Conservation (phyloP, 306 rosid genomes). For the Carpinus fangiana region DNA sequence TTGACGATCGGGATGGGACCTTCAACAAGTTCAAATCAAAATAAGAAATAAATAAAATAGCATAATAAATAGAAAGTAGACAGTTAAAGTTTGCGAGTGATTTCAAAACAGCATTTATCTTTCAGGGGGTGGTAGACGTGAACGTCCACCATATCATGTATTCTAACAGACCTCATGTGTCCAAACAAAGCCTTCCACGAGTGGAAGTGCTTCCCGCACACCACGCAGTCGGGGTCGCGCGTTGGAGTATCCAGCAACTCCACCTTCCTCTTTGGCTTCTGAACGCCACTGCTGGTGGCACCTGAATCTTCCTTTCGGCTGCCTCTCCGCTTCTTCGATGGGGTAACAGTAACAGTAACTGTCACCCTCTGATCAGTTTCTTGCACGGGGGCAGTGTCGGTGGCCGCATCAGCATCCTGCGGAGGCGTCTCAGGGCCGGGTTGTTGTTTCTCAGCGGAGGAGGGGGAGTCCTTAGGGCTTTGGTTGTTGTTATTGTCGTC, state of each 20-base stretch:
- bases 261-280: constrained; percentile 16
- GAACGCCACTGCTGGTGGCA: background rate
- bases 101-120: too few species aligned
- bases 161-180: constrained; percentile 20
- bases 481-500: background rate
- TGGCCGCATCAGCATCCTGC: constrained; percentile 10
- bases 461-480: background rate
- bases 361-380: background rate
- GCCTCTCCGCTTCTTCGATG: background rate
- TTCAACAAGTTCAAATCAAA: too few species aligned
- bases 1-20: constrained; percentile 29
- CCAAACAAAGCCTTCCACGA: constrained; percentile 42
- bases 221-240: background rate
- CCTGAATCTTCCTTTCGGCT: background rate
- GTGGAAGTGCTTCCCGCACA: constrained; percentile 21
- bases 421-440: background rate
- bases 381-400: background rate
- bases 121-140: too few species aligned
- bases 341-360: background rate
- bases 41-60: too few species aligned
- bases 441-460: background rate
- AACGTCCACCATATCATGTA: too few species aligned
- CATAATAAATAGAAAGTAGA: too few species aligned
- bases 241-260: constrained; percentile 6
- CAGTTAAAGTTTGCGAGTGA: too few species aligned